These are phyloP conservation scores for Medicago truncatula DNA, from an alignment of 306 rosid genomes.

Conservation along the genomic window MtrunA17r5.0-ANR NC_053046.1:1101001-1101500, in stretches of 20 bases:
- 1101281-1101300: conserved; percentile 31
- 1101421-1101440: conserved; percentile 44
- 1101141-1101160: conserved; percentile 45
- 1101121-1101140: conserved; percentile 56
- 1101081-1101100: conserved; percentile 37
- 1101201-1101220: conserved; percentile 47
- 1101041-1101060: conserved; percentile 50
- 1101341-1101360: conserved; percentile 62
- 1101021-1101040: conserved; percentile 56
- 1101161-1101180: conserved; percentile 54
- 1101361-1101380: conserved; percentile 60
- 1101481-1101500: conserved; percentile 51
- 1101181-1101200: conserved; percentile 57
- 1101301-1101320: conserved; percentile 59
- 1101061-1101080: conserved; percentile 41
- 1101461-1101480: conserved; percentile 47
- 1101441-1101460: conserved; percentile 31
- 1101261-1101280: conserved; percentile 33
- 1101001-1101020: conserved; percentile 49
- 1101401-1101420: conserved; percentile 67
- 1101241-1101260: conserved; percentile 50
- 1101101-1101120: conserved; percentile 43
- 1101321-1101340: conserved; percentile 32
- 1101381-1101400: conserved; percentile 73
- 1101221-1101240: conserved; percentile 43